Conservation (phyloP, 441 rosid species). For the Gossypium schwendimanii region DNA sequence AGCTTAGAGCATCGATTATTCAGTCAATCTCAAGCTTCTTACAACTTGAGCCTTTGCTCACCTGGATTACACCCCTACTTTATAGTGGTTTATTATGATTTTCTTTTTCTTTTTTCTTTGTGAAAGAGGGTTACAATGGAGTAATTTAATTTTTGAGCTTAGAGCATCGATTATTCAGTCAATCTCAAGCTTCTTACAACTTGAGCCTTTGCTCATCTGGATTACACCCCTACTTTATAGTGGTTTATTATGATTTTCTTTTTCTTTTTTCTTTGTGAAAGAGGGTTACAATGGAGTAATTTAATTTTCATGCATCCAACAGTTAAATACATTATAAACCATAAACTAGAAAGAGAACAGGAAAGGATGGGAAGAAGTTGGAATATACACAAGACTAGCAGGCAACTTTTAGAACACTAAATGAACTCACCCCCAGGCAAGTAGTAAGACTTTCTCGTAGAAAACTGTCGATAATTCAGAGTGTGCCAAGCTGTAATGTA, state of each 20-base stretch:
- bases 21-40: no score
- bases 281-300: neutral
- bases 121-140: no score
- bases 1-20: no score
- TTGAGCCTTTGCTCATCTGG: neutral
- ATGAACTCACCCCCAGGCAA: conserved; percentile 86
- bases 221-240: no score
- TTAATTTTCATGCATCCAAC: neutral
- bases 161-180: neutral
- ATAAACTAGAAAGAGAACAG: neutral
- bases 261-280: no score
- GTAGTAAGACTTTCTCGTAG: conserved; percentile 88
- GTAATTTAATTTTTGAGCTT: no score
- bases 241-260: no score
- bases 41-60: no score
- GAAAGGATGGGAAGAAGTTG: neutral
- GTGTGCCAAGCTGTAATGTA: conserved; percentile 75
- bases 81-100: no score
- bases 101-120: no score
- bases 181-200: neutral
- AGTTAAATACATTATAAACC: neutral
- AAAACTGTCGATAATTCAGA: conserved; percentile 91
- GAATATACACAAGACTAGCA: neutral
- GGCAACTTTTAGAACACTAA: neutral
- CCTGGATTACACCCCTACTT: no score